Conservation (phyloP, 2,329 filamentous ascomycete genomes). For the Lachnellula suecica region DNA sequence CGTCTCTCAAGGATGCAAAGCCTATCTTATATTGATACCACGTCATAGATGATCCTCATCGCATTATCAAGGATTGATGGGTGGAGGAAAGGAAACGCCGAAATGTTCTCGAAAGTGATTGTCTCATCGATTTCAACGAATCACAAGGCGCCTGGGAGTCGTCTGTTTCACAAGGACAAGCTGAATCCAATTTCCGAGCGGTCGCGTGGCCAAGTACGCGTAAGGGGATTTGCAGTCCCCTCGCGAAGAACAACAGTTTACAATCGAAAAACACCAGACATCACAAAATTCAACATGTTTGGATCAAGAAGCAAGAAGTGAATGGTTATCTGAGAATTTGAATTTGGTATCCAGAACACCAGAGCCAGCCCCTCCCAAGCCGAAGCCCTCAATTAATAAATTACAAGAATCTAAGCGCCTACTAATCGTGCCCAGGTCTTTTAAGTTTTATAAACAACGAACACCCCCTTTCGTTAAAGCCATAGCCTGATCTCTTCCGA, state of each 20-base stretch:
- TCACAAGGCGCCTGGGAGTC: not conserved
- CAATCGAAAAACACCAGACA: not conserved
- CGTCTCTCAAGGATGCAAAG: not conserved
- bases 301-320: not conserved
- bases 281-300: not conserved
- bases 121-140: too few relatives aligned
- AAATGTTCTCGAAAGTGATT: not conserved
- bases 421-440: not conserved
- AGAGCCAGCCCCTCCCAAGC: not conserved
- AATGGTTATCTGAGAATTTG: slow-evolving; percentile 1
- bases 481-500: slow-evolving; percentile 24
- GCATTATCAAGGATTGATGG: not conserved
- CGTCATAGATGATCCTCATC: not conserved
- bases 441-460: slow-evolving; percentile 1
- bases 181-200: not conserved
- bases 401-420: slow-evolving; percentile 13
- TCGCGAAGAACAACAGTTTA: too few relatives aligned
- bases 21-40: not conserved
- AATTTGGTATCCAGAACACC: not conserved
- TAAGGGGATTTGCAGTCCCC: too few relatives aligned
- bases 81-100: not conserved
- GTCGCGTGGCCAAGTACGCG: not conserved
- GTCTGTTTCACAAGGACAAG: too few relatives aligned
- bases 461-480: slow-evolving; percentile 28
- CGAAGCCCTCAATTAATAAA: slow-evolving; percentile 4